A percentile compares a stretch with the other conserved stretches of the same genome.
These are phyloP conservation scores for Aspergillus quadricinctus DNA, from an alignment of 2,329 filamentous ascomycete genomes.

Conservation along the genomic window DNA sequence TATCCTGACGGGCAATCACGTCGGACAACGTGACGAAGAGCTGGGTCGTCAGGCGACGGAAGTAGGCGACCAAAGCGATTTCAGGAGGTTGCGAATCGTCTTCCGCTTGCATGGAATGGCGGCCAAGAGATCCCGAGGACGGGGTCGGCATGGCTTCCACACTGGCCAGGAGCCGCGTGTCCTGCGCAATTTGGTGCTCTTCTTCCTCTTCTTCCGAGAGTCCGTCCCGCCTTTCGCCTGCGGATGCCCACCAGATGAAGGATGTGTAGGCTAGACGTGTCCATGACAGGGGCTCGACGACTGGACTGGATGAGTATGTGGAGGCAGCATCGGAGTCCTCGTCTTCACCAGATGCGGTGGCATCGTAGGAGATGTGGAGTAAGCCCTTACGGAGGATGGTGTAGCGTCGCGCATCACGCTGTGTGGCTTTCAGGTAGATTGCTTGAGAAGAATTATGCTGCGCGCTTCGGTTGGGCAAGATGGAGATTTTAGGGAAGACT, in stretches of 20 bases:
- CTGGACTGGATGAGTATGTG: conserved; percentile 39
- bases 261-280: conserved; percentile 56
- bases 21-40: conserved; percentile 44
- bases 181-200: conserved; percentile 41
- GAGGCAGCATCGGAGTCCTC: conserved; percentile 39
- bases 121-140: conserved; percentile 19
- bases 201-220: conserved; percentile 53
- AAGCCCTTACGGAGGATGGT: conserved; percentile 63
- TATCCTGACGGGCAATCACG: conserved; percentile 40
- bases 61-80: conserved; percentile 47
- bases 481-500: conserved; percentile 73
- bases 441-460: conserved; percentile 33
- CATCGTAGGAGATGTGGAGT: conserved; percentile 24
- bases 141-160: conserved; percentile 31
- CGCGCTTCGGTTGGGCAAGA: conserved; percentile 53
- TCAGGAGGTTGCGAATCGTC: conserved; percentile 36
- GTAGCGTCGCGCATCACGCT: conserved; percentile 82
- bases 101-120: conserved; percentile 23
- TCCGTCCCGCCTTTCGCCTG: conserved; percentile 55
- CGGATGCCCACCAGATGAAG: conserved; percentile 66
- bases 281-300: conserved; percentile 58
- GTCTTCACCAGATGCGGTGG: conserved; percentile 23
- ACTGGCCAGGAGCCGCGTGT: conserved; percentile 37
- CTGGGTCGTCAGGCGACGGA: conserved; percentile 45
- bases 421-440: conserved; percentile 68